Evolutionary conservation across 1,284 basidiomycete species (phyloP).

Genomic region (Heliocybe sulcata): DNA sequence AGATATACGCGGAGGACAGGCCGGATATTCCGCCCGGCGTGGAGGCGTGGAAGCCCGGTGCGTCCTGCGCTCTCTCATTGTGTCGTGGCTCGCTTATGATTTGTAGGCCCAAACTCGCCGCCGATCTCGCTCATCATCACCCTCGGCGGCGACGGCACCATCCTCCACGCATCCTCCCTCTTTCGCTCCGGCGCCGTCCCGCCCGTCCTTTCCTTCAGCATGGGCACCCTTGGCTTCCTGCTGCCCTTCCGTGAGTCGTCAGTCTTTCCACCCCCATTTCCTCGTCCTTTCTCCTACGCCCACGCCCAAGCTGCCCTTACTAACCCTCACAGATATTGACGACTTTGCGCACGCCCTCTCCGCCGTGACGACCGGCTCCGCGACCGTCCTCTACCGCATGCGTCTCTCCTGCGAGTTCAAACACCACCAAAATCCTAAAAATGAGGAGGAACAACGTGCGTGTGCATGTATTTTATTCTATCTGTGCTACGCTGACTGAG

Average conservation of each 20-base stretch:
- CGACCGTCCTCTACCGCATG: conserved; percentile 83
- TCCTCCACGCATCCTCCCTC: conserved; percentile 89
- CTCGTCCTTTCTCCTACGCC: too few relatives aligned
- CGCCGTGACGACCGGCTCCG: conserved; percentile 67
- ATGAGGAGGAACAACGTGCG: neutral
- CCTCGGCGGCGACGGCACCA: conserved; percentile 92
- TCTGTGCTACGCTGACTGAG: too few relatives aligned
- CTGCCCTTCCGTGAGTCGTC: conserved; percentile 81
- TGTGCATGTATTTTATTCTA: too few relatives aligned
- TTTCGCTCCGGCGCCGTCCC: conserved; percentile 88
- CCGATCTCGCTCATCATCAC: conserved; percentile 86
- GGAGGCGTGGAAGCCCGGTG: conserved; percentile 49
- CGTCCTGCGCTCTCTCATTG: conserved; percentile 1
- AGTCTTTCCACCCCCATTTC: neutral
- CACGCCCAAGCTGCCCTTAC: too few relatives aligned
- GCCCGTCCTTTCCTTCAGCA: conserved; percentile 92
- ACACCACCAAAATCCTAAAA: neutral
- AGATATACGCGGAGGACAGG: conserved; percentile 70
- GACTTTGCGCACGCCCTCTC: conserved; percentile 76
- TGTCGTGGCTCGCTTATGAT: conserved; percentile 1
- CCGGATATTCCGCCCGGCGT: conserved; percentile 60
- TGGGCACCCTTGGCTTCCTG: conserved; percentile 93
- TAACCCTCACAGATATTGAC: conserved; percentile 58
- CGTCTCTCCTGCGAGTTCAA: conserved; percentile 72
- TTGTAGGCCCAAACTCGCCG: conserved; percentile 38